Percentiles rank a stretch among this genome's conserved stretches.
phyloP scores from a whole-genome alignment of 805 yeast species.

The Saccharomycopsis sp. region DNA sequence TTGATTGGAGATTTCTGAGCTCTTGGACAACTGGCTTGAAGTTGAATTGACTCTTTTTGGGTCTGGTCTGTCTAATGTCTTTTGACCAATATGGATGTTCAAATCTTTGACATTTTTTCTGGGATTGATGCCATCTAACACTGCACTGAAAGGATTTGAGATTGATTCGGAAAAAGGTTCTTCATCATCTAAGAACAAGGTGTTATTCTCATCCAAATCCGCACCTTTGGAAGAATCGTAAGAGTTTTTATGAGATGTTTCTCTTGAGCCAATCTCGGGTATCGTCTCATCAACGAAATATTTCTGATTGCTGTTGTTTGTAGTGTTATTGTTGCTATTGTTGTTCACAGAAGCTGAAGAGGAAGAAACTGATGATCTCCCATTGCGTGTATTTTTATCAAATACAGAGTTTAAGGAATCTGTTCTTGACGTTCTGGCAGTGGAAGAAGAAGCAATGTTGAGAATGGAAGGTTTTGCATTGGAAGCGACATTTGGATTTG shows the following conservation, averaged over 20 bases:
- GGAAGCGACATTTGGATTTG: conserved; percentile 6
- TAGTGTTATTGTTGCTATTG: too few relatives aligned
- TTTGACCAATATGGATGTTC: too few relatives aligned
- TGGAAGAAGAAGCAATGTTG: conserved; percentile 2
- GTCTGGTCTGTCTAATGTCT: too few relatives aligned
- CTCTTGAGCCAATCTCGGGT: conserved; percentile 1
- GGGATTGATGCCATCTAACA: too few relatives aligned
- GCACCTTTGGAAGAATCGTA: background rate
- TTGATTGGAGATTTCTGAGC: background rate
- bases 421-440: conserved; percentile 14
- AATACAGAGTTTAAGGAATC: conserved; percentile 13
- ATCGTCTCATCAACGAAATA: background rate
- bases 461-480: background rate
- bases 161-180: too few relatives aligned
- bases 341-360: conserved; percentile 8
- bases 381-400: conserved; percentile 5
- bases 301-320: conserved; percentile 1
- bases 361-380: background rate
- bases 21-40: background rate
- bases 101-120: too few relatives aligned
- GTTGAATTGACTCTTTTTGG: too few relatives aligned
- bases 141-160: too few relatives aligned
- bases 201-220: background rate
- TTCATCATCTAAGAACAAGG: background rate
- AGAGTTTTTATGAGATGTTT: background rate